A percentile compares a stretch with the other conserved stretches of the same genome.
Conservation (phyloP, 139 green algal species). For the Chlorella vulgaris region DNA sequence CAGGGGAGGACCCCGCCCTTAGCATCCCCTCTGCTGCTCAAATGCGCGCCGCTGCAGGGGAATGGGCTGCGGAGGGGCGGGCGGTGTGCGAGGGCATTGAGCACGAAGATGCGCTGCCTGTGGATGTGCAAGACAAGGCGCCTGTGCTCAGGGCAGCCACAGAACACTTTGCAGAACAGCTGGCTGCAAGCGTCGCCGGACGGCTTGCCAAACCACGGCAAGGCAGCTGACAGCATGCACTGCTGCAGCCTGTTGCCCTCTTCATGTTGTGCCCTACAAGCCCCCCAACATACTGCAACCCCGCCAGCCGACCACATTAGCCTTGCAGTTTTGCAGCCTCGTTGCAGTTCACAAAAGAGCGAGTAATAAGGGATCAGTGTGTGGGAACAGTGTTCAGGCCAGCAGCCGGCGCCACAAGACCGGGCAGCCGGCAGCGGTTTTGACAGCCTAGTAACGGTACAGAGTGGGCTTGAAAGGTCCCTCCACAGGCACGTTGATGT, state of each 20-base stretch:
- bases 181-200: not conserved
- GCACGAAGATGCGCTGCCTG: conserved; percentile 47
- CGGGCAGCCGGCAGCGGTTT: not conserved
- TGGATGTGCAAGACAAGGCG: conserved; percentile 41
- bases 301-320: too few relatives aligned
- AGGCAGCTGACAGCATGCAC: not conserved
- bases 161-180: conserved; percentile 19
- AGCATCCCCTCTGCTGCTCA: not conserved
- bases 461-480: conserved; percentile 97
- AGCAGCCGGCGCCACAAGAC: too few relatives aligned
- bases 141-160: conserved; percentile 42
- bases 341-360: too few relatives aligned
- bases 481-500: conserved; percentile 95
- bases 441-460: conserved; percentile 88
- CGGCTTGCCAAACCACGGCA: not conserved
- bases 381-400: too few relatives aligned
- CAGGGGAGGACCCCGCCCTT: too few relatives aligned
- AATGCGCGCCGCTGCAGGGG: too few relatives aligned
- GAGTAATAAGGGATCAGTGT: too few relatives aligned
- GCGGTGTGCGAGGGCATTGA: conserved; percentile 64
- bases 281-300: too few relatives aligned
- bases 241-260: not conserved
- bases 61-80: conserved; percentile 56
- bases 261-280: too few relatives aligned
- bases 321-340: too few relatives aligned